Evolutionary conservation across 306 rosid genomes (phyloP).

Genomic region (Glycine tomentella): DNA sequence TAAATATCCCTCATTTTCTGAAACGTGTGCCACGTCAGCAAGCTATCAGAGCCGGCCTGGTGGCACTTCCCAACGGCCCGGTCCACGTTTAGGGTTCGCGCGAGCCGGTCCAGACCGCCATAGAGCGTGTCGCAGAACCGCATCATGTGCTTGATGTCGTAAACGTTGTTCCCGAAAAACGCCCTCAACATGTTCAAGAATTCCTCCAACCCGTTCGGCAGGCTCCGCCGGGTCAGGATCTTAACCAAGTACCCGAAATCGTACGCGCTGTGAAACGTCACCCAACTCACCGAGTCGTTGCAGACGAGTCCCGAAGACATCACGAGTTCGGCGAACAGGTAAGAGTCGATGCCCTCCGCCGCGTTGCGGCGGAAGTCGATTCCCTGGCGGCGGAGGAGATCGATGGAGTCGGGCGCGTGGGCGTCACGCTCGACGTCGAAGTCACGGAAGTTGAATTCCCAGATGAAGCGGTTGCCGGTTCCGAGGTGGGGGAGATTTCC

Average conservation of each 20-base stretch:
- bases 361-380: conserved; percentile 65
- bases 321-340: conserved; percentile 58
- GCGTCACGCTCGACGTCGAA: conserved; percentile 61
- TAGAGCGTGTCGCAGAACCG: conserved; percentile 62
- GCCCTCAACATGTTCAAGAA: conserved; percentile 51
- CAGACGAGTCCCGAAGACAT: conserved; percentile 74
- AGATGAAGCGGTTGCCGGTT: conserved; percentile 51
- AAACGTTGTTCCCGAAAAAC: conserved; percentile 66
- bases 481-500: conserved; percentile 79
- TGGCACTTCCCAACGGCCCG: conserved; percentile 87
- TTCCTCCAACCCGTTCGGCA: conserved; percentile 56
- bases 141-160: conserved; percentile 80
- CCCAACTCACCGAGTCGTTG: conserved; percentile 68
- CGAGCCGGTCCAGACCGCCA: conserved; percentile 82
- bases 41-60: conserved; percentile 85
- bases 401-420: conserved; percentile 69
- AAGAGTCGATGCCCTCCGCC: conserved; percentile 53
- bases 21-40: conserved; percentile 82
- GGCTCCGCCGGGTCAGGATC: conserved; percentile 54
- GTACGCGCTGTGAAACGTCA: conserved; percentile 77
- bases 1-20: conserved; percentile 68
- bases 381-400: conserved; percentile 70
- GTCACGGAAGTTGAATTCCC: conserved; percentile 84
- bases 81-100: conserved; percentile 60
- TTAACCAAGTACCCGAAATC: conserved; percentile 78